A percentile compares a stretch with the other conserved stretches of the same genome.
Evolutionary conservation across 208 protist species (phyloP).

Genomic region (Angomonas desouzai): DNA sequence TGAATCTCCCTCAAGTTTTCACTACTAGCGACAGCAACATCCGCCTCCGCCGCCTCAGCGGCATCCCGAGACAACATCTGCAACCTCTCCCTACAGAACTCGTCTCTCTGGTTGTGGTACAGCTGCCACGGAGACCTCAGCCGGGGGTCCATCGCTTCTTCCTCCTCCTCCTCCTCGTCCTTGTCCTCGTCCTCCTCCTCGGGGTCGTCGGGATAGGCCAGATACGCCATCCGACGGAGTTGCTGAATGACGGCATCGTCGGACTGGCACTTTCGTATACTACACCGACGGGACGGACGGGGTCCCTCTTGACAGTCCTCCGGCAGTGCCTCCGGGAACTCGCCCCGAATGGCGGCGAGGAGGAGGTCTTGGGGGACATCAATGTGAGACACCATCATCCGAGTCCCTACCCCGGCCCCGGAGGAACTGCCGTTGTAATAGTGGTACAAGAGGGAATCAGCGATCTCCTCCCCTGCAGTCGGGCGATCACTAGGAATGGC

Average conservation of each 20-base stretch:
- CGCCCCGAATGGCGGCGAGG: not conserved
- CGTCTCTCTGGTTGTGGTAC: not conserved
- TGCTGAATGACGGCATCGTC: not conserved
- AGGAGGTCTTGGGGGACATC: conserved; percentile 2
- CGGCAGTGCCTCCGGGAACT: not conserved
- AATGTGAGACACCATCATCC: conserved; percentile 9
- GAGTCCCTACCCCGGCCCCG: not conserved
- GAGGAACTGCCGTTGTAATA: too few species aligned
- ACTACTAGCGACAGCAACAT: not conserved
- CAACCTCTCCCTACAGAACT: not conserved
- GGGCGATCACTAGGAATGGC: not conserved
- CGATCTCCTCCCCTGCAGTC: not conserved
- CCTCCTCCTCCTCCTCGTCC: not conserved
- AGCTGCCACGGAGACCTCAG: not conserved
- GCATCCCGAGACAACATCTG: not conserved
- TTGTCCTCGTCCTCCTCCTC: not conserved
- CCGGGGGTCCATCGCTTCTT: not conserved
- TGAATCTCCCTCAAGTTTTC: conserved; percentile 8
- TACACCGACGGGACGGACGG: not conserved
- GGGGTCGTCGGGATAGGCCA: not conserved
- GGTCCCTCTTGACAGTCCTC: not conserved
- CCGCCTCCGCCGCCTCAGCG: not conserved
- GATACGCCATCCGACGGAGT: not conserved
- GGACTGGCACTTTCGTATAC: not conserved
- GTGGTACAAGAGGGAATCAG: not conserved